phyloP scores from a whole-genome alignment of 2,329 filamentous ascomycete genomes.

The Pyricularia grisea region DNA sequence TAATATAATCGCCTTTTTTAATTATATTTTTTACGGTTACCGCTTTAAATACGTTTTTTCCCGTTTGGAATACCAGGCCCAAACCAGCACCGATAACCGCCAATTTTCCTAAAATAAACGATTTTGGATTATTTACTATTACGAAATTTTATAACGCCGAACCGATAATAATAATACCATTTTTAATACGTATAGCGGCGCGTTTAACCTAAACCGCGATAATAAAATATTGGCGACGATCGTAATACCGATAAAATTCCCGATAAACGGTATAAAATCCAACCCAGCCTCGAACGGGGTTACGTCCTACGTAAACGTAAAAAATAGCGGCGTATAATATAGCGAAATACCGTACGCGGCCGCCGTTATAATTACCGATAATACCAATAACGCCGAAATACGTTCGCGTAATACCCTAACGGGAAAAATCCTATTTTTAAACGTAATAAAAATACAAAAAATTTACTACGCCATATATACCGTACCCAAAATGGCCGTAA shows the following conservation, averaged over 20 bases:
- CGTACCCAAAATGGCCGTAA: slow-evolving; percentile 32
- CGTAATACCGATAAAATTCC: slow-evolving; percentile 20
- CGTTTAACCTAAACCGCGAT: slow-evolving; percentile 26
- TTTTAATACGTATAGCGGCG: slow-evolving; percentile 19
- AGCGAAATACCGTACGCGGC: not conserved
- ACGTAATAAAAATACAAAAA: slow-evolving; percentile 32
- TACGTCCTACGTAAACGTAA: slow-evolving; percentile 35
- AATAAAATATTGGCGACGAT: slow-evolving; percentile 24
- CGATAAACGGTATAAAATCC: slow-evolving; percentile 31
- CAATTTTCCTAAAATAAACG: slow-evolving; percentile 16
- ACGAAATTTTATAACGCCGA: slow-evolving; percentile 10
- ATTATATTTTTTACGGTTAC: not conserved
- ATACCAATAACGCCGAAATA: not conserved
- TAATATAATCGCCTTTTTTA: slow-evolving; percentile 16
- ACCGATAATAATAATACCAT: slow-evolving; percentile 16
- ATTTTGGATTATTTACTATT: not conserved
- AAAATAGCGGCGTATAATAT: not conserved
- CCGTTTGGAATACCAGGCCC: slow-evolving; percentile 21
- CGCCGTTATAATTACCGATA: not conserved
- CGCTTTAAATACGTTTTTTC: slow-evolving; percentile 14
- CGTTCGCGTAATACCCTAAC: not conserved
- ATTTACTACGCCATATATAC: slow-evolving; percentile 37
- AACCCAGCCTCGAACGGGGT: slow-evolving; percentile 29
- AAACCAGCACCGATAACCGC: slow-evolving; percentile 21
- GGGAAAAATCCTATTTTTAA: slow-evolving; percentile 33